phyloP scores from a whole-genome alignment of 495 filamentous ascomycete species.

The Neurospora tetrasperma region DNA sequence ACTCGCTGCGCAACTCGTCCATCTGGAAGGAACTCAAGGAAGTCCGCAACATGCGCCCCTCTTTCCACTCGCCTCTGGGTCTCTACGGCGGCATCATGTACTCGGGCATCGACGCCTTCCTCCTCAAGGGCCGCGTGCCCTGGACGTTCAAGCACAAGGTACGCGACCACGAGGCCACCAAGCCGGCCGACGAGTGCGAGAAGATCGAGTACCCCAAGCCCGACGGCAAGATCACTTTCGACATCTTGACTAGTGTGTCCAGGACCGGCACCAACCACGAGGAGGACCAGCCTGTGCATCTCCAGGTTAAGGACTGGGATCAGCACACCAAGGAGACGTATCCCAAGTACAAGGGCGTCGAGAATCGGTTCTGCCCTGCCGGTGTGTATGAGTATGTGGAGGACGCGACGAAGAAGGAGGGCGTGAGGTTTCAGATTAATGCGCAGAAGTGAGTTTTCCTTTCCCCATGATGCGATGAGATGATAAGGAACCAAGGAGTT shows the following conservation, averaged over 20 bases:
- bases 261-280: slow-evolving; percentile 97
- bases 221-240: slow-evolving; percentile 86
- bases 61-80: slow-evolving; percentile 76
- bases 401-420: slow-evolving; percentile 68
- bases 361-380: slow-evolving; percentile 98
- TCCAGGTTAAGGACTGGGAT: slow-evolving; percentile 92
- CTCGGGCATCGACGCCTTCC: slow-evolving; percentile 82
- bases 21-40: slow-evolving; percentile 94
- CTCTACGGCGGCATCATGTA: slow-evolving; percentile 85
- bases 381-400: slow-evolving; percentile 98
- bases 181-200: slow-evolving; percentile 61
- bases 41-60: slow-evolving; percentile 95
- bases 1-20: slow-evolving; percentile 68
- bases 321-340: slow-evolving; percentile 72
- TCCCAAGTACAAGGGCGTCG: slow-evolving; percentile 82
- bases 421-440: slow-evolving; percentile 95
- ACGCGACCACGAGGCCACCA: slow-evolving; percentile 67
- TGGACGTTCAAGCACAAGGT: slow-evolving; percentile 88
- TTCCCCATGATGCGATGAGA: not conserved
- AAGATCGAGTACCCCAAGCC: slow-evolving; percentile 97
- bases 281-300: slow-evolving; percentile 93
- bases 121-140: slow-evolving; percentile 74
- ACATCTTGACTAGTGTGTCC: slow-evolving; percentile 88
- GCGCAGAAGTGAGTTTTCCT: slow-evolving; percentile 73
- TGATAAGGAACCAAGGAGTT: too few species aligned